Percentiles rank a stretch among this genome's conserved stretches.
phyloP scores from a whole-genome alignment of 2,329 filamentous ascomycete genomes.

The Penicillium psychrosexuale region DNA sequence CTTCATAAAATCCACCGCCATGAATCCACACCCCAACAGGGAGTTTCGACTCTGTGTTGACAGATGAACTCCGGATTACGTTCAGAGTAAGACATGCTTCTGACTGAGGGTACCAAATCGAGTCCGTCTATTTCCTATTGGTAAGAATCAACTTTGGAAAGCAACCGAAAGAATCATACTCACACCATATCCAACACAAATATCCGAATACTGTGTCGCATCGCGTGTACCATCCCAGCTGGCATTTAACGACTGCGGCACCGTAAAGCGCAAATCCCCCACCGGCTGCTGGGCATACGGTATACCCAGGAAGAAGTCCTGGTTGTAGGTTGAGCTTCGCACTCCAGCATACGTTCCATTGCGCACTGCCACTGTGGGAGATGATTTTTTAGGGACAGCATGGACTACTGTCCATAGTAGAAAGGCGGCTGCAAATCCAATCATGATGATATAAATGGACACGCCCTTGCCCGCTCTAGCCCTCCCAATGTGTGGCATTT shows the following conservation, averaged over 20 bases:
- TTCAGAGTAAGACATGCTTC: constrained; percentile 65
- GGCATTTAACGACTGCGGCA: constrained; percentile 50
- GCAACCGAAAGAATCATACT: constrained; percentile 18
- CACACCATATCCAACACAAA: constrained; percentile 53
- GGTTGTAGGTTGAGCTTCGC: constrained; percentile 41
- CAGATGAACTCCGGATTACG: constrained; percentile 51
- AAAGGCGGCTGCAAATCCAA: constrained; percentile 4
- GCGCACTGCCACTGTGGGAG: constrained; percentile 33
- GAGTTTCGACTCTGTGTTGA: constrained; percentile 42
- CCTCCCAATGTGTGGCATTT: background rate
- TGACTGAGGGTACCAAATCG: constrained; percentile 35
- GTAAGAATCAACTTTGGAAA: background rate
- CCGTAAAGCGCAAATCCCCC: constrained; percentile 52
- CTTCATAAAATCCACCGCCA: constrained; percentile 53
- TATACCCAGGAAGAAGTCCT: constrained; percentile 55
- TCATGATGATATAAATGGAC: constrained; percentile 3
- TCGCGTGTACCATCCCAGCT: constrained; percentile 43
- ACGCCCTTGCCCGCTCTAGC: background rate
- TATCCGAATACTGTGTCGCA: constrained; percentile 47
- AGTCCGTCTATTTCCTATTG: constrained; percentile 24
- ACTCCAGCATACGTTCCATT: constrained; percentile 52
- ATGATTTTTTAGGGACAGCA: constrained; percentile 21
- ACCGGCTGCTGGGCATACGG: constrained; percentile 57
- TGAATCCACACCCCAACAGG: constrained; percentile 63
- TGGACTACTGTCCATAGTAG: constrained; percentile 15